Conservation (phyloP, 2,329 filamentous ascomycete genomes). For the Sporothrix phasma region DNA sequence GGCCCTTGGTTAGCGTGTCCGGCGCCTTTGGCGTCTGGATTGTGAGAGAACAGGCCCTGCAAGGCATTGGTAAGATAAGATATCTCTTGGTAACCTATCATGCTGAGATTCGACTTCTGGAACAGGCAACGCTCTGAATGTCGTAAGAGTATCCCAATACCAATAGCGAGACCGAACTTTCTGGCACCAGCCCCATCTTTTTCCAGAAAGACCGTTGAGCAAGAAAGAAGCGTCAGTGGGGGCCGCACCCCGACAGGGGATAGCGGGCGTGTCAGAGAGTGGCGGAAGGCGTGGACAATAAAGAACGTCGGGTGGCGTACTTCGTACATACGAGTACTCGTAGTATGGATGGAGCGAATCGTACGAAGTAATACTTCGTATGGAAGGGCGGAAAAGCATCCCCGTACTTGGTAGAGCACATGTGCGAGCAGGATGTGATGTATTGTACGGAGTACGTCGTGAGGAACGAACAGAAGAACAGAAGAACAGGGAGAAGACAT, state of each 20-base stretch:
- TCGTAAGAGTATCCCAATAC: conserved; percentile 9
- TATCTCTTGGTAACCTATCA: too few relatives aligned
- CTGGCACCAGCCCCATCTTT: conserved; percentile 37
- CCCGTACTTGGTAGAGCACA: too few relatives aligned
- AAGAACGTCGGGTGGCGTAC: background rate
- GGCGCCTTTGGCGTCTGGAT: background rate
- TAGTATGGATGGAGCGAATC: background rate
- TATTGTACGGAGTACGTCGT: background rate
- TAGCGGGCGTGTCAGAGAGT: conserved; percentile 26
- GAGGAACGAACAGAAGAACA: too few relatives aligned
- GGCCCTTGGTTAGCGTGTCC: background rate
- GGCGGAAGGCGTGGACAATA: conserved; percentile 6
- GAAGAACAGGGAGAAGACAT: too few relatives aligned
- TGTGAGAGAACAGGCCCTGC: background rate
- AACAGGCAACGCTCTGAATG: conserved; percentile 17
- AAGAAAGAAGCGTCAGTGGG: conserved; percentile 25
- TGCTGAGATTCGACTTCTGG: too few relatives aligned
- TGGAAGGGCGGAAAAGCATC: background rate
- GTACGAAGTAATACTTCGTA: background rate
- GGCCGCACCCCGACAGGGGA: conserved; percentile 28
- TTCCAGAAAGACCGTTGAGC: conserved; percentile 36
- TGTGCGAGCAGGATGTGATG: too few relatives aligned
- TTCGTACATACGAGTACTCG: too few relatives aligned
- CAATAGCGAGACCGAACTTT: conserved; percentile 33
- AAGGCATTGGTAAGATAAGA: background rate